Evolutionary conservation across 495 filamentous ascomycete species (phyloP), one percentile per base, ranked within the genome.

Genomic region (Achaetomiella virescens): DNA sequence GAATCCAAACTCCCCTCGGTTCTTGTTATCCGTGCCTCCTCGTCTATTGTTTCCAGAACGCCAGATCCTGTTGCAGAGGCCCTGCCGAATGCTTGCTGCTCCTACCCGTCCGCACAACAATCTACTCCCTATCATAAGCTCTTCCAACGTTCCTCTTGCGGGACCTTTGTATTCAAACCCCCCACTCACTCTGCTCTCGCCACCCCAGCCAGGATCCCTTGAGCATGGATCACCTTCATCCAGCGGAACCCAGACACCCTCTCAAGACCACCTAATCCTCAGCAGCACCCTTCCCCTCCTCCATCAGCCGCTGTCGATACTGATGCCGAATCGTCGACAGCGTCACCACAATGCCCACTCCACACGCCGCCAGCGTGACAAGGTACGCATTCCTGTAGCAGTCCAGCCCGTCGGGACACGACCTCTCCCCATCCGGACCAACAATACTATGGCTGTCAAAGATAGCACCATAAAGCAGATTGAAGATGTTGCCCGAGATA

Each of bases 401-500:
- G 44, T 77, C 73, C 44, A 93, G 67, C 2, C 93, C 93, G 51
- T 93, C 87, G 2, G 72, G 72, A 61, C 92, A 97, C n/a, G 83
- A 78, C 37, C 84, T 74, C 48, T 86, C 83, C 9, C 90, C 91
- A 46, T 85, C 78, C 0, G 72, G 74, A 9, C 78, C 76, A n/a
- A 88, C 67, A 41, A 84, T 72, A 42, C 81, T 89, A 69, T 96
- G 90, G 17, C 71, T 70, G 68, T 98, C 92, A 66, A 87, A 95
- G 8, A 97, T 81, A 31, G 67, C 65, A 46, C 89, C 88, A 66
- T 97, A 98, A 42, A 90, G 79, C 4, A 97, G 70, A 70, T 97
- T 97, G 75, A 97, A 97, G 29, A 96, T 70, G 54, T 97, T 95
- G 38, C 89, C 89, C 17, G 83, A 89, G 48, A 96, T 72, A 6